Evolutionary conservation across 208 protist genomes (phyloP), one percentile per base, ranked within the genome.

Genomic region (Vickermania ingenoplastis): DNA sequence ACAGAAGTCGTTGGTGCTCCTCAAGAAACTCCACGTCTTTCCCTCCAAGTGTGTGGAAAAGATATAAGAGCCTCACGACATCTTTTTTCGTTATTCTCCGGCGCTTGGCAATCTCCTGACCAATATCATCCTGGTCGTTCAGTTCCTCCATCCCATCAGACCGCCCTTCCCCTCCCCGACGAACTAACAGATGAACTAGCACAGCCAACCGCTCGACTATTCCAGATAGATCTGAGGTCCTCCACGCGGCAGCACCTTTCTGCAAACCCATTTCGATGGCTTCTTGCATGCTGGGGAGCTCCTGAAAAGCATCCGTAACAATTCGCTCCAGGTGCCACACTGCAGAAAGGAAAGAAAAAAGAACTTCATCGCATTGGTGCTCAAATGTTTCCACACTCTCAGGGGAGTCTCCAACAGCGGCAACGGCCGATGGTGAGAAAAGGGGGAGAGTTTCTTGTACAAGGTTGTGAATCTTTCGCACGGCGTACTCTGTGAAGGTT

Each of bases 51-150:
- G 11, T 4, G 4, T 27, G 31, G 22, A 60, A 22, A 17, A 2
- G 11, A 30, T 27, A 45, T 22, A 62, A 45, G 24, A 56, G n/a
- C 14, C 49, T 45, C 49, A 31, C 22, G 17, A 55, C 24, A 57
- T 28, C 3, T 24, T 31, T 21, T 14, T 28, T 14, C 25, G 26
- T 5, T 59, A 58, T 27, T 2, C 48, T 53, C 13, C 2, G 2
- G 49, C 36, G 17, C 36, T 45, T 45, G 11, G 36, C 7, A 45
- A n/a, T 17, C 17, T 45, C 11, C 36, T 45, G 36, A n/a, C 17
- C 11, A n/a, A n/a, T 7, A n/a, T 45, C 11, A 17, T 45, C 11
- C 36, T 45, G 36, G 36, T 45, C 36, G 17, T 45, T 17, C 11
- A 7, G 7, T 7, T 45, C 17, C 7, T 7, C 11, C 11, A 7